Percentiles rank a stretch among this genome's conserved stretches.
Evolutionary conservation across 768 basidiomycete genomes (phyloP).

Genomic region (Porpolomopsis calyptriformis): DNA sequence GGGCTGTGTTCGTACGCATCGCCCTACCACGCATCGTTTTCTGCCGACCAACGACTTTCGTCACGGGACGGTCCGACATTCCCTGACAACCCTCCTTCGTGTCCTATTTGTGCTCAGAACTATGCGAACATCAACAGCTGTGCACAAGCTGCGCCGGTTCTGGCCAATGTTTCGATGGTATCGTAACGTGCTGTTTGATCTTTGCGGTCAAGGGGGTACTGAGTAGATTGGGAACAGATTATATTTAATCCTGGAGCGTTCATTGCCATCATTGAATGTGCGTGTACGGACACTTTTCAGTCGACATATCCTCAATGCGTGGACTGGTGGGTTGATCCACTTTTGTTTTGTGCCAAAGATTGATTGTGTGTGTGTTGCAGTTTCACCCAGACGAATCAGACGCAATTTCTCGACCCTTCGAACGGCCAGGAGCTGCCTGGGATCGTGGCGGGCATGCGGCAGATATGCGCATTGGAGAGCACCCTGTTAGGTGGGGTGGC

Average conservation of each 20-base stretch:
- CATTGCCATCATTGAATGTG: conserved; percentile 51
- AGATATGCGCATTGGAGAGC: conserved; percentile 42
- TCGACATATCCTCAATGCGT: conserved; percentile 52
- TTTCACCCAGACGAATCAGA: conserved; percentile 50
- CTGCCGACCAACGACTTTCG: not conserved
- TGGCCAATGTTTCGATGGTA: conserved; percentile 48
- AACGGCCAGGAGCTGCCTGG: conserved; percentile 35
- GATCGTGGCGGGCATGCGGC: conserved; percentile 39
- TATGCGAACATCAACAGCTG: conserved; percentile 47
- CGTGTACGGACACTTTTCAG: conserved; percentile 41
- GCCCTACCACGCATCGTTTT: not conserved
- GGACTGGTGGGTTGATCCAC: conserved; percentile 39
- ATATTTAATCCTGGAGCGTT: conserved; percentile 57
- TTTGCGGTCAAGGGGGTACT: not conserved
- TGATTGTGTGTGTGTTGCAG: conserved; percentile 18
- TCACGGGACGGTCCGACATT: conserved; percentile 31
- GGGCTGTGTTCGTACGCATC: not conserved
- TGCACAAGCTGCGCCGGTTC: conserved; percentile 44
- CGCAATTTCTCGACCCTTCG: conserved; percentile 27
- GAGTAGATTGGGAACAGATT: conserved; percentile 29
- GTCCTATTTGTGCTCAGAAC: conserved; percentile 45
- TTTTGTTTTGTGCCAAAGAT: conserved; percentile 1
- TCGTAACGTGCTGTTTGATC: not conserved
- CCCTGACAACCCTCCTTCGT: conserved; percentile 45
- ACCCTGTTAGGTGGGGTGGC: conserved; percentile 44